These are phyloP conservation scores for Cucurbita argyrosperma DNA, from an alignment of 306 rosid species.

Conservation along the genomic window DNA sequence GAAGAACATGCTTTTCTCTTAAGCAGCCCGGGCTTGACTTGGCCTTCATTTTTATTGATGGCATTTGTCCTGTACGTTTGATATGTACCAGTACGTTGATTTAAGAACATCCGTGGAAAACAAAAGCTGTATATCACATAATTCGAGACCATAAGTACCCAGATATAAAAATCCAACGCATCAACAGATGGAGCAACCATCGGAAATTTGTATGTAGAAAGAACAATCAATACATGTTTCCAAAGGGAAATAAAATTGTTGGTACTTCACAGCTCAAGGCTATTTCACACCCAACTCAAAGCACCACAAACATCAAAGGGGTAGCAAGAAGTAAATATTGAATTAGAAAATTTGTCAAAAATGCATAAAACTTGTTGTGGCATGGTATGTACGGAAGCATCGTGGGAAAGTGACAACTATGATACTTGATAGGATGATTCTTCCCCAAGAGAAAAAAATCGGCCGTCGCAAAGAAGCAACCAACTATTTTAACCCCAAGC, in stretches of 20 bases:
- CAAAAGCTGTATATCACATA: conserved; percentile 25
- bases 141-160: conserved; percentile 17
- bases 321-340: not conserved
- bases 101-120: conserved; percentile 39
- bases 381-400: not conserved
- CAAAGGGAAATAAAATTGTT: not conserved
- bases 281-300: not conserved
- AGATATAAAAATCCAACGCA: not conserved
- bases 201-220: not conserved
- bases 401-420: not conserved
- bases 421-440: not conserved
- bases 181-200: not conserved
- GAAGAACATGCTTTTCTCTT: conserved; percentile 64
- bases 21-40: conserved; percentile 57
- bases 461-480: not conserved
- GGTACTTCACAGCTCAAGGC: not conserved
- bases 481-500: not conserved
- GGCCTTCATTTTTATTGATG: conserved; percentile 90
- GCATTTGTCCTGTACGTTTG: conserved; percentile 70
- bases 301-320: not conserved
- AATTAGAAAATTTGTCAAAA: not conserved
- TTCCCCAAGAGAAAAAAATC: not conserved
- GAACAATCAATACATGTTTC: not conserved
- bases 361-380: not conserved
- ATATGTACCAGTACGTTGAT: conserved; percentile 26